Base-by-base conservation (phyloP, 148 eudicot genomes). In the Chenopodium berlandieri region DNA sequence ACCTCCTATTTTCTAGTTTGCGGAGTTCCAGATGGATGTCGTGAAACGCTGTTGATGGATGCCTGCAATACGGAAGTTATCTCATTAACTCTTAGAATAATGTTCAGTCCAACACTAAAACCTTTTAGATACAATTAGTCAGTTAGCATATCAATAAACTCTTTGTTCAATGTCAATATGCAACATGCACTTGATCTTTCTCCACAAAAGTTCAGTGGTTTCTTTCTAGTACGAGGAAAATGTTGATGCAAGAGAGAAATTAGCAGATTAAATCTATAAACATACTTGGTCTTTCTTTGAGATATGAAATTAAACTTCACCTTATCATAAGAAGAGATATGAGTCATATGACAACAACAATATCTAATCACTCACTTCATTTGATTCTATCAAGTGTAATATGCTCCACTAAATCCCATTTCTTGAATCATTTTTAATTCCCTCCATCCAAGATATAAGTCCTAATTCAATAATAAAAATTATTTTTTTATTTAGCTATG, bases 1-100 rank as follows among this genome's bases (percentile, higher is more conserved):
- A 90, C 96, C 90, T 88, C 84, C 78, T 85, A 58, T 77, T 83
- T 84, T 86, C 87, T 83, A 23, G 86, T 75, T 73, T 83, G 89
- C 82, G 83, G 86, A 47, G 84, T 82, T 63, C 82, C 85, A 64
- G 81, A 80, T 52, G 75, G 78, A 75, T 82, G 86, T 80, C 80
- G 83, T 75, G 76, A 73, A 56, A 79, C 64, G 75, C 85, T 88
- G 69, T 46, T 83, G 44, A 77, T 88, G 76, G 90, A 87, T 63
- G 86, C 90, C 97, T 92, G 86, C 86, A 84, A 11, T 63, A 65
- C 30, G 66, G 71, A 74, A 80, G 73, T 14, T 37, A 78, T 67
- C 7, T 8, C 37, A 74, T 23, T 34, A 37, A 40, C 64, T 31
- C 54, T 69, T 70, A 47, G 14, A 74, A 76, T 3, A 19, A 58